Conservation (phyloP, 257 asterid genomes). For the Voacanga thouarsii region DNA sequence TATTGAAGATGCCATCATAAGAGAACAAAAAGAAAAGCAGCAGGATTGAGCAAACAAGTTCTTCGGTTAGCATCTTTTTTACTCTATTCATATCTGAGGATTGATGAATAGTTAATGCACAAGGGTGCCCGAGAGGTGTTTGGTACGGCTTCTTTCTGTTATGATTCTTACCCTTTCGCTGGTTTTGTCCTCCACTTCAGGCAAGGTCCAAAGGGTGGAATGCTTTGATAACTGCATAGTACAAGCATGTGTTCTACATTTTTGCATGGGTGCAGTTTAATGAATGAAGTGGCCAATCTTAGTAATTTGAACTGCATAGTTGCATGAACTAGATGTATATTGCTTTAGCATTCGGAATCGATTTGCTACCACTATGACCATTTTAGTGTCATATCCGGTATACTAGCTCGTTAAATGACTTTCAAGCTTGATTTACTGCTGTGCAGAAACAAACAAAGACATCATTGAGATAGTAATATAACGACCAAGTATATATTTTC, state of each 20-base stretch:
- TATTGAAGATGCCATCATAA: not conserved
- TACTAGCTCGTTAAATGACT: too few species aligned
- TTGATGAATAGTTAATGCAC: too few species aligned
- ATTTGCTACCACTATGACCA: too few species aligned
- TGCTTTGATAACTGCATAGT: not conserved
- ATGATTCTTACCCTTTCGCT: not conserved
- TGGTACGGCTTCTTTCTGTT: not conserved
- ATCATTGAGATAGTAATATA: too few species aligned
- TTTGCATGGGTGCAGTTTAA: slow-evolving; percentile 1
- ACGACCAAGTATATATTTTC: too few species aligned
- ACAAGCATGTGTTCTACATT: not conserved
- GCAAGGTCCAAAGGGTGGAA: not conserved
- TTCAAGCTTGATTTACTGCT: too few species aligned
- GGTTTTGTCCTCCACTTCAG: not conserved
- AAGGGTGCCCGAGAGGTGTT: not conserved
- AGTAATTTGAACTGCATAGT: too few species aligned
- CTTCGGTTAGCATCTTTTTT: not conserved
- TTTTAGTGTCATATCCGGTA: too few species aligned
- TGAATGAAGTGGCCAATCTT: not conserved
- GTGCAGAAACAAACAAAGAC: too few species aligned
- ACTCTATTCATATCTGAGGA: too few species aligned
- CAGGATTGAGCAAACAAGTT: not conserved
- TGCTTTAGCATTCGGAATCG: too few species aligned
- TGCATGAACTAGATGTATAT: too few species aligned
- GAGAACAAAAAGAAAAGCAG: not conserved